Evolutionary conservation across 306 rosid genomes (phyloP).

Genomic region (Carpinus fangiana): DNA sequence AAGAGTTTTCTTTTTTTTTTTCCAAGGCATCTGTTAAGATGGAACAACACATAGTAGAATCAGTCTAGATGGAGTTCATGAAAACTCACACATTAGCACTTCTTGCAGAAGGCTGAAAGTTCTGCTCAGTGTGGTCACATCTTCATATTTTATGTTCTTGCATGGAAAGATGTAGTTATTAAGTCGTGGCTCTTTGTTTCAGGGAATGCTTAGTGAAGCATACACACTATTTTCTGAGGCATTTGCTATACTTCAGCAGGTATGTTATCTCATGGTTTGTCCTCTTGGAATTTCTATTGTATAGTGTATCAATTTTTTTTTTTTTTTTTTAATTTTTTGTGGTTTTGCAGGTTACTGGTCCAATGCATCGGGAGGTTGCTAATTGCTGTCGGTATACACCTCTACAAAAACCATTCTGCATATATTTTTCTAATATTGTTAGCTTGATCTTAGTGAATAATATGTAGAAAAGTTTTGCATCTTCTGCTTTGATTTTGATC

Average conservation of each 20-base stretch:
- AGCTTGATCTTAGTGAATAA: background rate
- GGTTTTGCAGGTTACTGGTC: constrained; percentile 84
- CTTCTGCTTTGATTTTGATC: constrained; percentile 3
- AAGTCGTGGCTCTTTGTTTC: constrained; percentile 30
- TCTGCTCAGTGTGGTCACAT: background rate
- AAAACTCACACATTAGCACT: background rate
- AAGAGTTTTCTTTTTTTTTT: background rate
- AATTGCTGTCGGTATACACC: constrained; percentile 84
- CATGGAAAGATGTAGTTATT: background rate
- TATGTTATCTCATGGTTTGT: constrained; percentile 31
- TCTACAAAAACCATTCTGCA: background rate
- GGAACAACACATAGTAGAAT: background rate
- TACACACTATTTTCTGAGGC: constrained; percentile 94
- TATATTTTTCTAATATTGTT: constrained; percentile 22
- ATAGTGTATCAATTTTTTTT: constrained; percentile 7
- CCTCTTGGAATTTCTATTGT: constrained; percentile 15
- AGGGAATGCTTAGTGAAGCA: constrained; percentile 99
- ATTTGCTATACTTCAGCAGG: constrained; percentile 96
- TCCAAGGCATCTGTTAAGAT: background rate
- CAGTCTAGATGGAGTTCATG: background rate
- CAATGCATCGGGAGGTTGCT: constrained; percentile 99
- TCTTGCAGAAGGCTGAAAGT: background rate
- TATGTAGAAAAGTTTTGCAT: background rate
- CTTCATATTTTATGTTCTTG: background rate
- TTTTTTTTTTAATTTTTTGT: constrained; percentile 4